phyloP scores from a whole-genome alignment of 495 filamentous ascomycete species.

The Schizothecium vesticola region DNA sequence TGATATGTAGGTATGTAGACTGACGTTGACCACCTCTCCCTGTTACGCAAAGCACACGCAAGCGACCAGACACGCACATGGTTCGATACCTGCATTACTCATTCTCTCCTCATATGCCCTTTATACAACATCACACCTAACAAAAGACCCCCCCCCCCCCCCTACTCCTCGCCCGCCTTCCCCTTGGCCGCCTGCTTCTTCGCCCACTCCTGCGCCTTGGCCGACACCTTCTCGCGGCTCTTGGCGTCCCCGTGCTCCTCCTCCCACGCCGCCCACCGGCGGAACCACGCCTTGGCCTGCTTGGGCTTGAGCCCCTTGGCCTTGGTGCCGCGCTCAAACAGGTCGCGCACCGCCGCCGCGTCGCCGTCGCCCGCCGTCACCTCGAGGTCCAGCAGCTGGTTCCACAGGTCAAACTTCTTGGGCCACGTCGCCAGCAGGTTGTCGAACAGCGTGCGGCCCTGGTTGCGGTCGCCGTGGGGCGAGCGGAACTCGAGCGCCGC shows the following conservation, averaged over 20 bases:
- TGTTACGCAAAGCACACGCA: background rate
- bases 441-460: conserved; percentile 91
- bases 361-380: conserved; percentile 53
- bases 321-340: conserved; percentile 74
- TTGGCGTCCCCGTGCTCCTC: conserved; percentile 66
- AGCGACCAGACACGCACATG: background rate
- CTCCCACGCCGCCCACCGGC: conserved; percentile 78
- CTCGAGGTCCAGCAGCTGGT: conserved; percentile 82
- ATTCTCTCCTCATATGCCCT: background rate
- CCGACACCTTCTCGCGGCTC: conserved; percentile 65
- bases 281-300: conserved; percentile 75
- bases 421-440: conserved; percentile 76
- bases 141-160: background rate
- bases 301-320: conserved; percentile 65
- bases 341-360: conserved; percentile 53
- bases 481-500: conserved; percentile 86
- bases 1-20: no score
- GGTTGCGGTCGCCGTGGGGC: conserved; percentile 76
- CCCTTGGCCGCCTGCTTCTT: conserved; percentile 24
- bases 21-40: background rate
- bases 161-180: conserved; percentile 22
- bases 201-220: conserved; percentile 65
- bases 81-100: background rate
- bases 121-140: background rate
- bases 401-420: conserved; percentile 88